phyloP scores from a whole-genome alignment of 2,329 filamentous ascomycete species.

The Hypoxylon sp. region DNA sequence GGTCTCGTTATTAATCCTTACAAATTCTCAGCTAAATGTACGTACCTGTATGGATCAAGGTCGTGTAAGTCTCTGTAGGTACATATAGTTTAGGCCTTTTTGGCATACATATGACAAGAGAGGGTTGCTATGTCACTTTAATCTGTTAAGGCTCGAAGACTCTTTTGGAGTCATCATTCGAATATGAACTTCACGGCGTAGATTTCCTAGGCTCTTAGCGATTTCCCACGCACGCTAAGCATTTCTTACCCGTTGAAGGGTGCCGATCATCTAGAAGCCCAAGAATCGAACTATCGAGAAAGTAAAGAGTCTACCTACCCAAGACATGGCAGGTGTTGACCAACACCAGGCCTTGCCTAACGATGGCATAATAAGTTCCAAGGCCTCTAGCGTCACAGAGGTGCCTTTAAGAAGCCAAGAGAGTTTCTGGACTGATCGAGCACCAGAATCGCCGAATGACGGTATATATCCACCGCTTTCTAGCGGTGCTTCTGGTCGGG shows the following conservation, averaged over 20 bases:
- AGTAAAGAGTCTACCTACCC: background rate
- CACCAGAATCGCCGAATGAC: constrained; percentile 3
- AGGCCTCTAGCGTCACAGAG: constrained; percentile 32
- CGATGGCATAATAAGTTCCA: constrained; percentile 18
- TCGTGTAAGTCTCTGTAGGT: background rate
- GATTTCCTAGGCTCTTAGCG: background rate
- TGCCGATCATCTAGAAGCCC: constrained; percentile 1
- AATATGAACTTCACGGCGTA: constrained; percentile 6
- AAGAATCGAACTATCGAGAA: constrained; percentile 2
- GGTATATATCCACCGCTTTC: constrained; percentile 7
- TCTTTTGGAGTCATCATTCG: background rate
- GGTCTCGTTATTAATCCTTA: constrained; percentile 25
- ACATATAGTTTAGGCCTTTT: background rate
- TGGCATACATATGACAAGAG: constrained; percentile 20
- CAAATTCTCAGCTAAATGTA: constrained; percentile 19
- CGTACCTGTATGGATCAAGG: constrained; percentile 3
- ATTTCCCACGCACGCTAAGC: background rate
- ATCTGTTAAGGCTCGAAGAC: constrained; percentile 9
- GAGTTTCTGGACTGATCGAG: constrained; percentile 10
- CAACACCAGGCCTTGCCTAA: background rate
- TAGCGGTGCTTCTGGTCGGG: constrained; percentile 13
- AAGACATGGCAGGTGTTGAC: constrained; percentile 22
- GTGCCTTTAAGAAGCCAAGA: constrained; percentile 17
- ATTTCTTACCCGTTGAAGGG: background rate
- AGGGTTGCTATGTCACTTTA: background rate